These are phyloP conservation scores for Boletus sp. DNA, from an alignment of 768 basidiomycete species.

Conservation along the genomic window DNA sequence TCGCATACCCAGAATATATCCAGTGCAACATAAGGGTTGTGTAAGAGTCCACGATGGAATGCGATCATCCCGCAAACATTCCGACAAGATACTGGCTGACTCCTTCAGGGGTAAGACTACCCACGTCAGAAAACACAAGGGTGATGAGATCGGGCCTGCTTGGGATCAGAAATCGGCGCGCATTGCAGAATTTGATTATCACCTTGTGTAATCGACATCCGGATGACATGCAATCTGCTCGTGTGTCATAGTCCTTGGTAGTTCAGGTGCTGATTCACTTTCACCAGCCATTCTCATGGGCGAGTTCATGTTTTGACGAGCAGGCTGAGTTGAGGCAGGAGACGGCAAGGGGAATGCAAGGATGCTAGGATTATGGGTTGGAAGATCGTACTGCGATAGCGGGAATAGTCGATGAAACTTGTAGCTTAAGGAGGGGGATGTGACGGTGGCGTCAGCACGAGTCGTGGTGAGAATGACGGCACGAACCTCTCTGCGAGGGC, in stretches of 20 bases:
- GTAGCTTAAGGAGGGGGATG: conserved; percentile 55
- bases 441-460: conserved; percentile 21
- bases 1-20: conserved; percentile 15
- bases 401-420: conserved; percentile 98
- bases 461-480: conserved; percentile 18
- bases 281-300: conserved; percentile 2
- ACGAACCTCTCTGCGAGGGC: conserved; percentile 84
- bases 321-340: conserved; percentile 6
- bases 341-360: conserved; percentile 59
- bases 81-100: conserved; percentile 95
- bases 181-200: conserved; percentile 18
- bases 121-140: conserved; percentile 91
- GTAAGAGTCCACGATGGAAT: conserved; percentile 8
- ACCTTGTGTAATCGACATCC: conserved; percentile 93
- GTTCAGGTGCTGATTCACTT: conserved; percentile 2
- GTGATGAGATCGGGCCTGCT: conserved; percentile 87
- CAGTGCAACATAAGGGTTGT: neutral
- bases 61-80: conserved; percentile 75
- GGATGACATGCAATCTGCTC: conserved; percentile 83
- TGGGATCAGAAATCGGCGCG: conserved; percentile 24
- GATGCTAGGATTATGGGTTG: conserved; percentile 72
- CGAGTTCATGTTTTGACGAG: conserved; percentile 1
- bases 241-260: conserved; percentile 54
- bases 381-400: conserved; percentile 85
- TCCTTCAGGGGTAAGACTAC: conserved; percentile 87